A percentile compares a stretch with the other conserved stretches of the same genome.
Evolutionary conservation across 1,284 basidiomycete species (phyloP).

Genomic region (Farysia itapuensis): DNA sequence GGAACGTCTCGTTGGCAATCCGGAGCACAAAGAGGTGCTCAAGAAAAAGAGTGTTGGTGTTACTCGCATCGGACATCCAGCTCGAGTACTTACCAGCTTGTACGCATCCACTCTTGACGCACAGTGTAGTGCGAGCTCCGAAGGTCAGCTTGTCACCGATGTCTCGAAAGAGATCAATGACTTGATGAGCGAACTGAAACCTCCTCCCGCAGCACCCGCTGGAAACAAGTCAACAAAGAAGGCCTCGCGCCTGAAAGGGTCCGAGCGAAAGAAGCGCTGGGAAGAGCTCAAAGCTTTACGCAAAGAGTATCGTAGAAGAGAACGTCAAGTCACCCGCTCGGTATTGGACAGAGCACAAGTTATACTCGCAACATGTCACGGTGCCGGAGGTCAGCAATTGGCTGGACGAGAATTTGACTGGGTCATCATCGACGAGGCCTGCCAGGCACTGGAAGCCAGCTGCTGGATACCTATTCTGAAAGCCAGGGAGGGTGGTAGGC

Average conservation of each 20-base stretch:
- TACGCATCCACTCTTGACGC: slow-evolving; percentile 83
- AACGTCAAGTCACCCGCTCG: slow-evolving; percentile 76
- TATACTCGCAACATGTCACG: slow-evolving; percentile 89
- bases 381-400: slow-evolving; percentile 58
- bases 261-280: slow-evolving; percentile 84
- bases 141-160: slow-evolving; percentile 51
- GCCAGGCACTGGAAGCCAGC: slow-evolving; percentile 91
- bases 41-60: slow-evolving; percentile 30
- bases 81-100: slow-evolving; percentile 79
- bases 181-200: slow-evolving; percentile 27
- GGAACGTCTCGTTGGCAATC: slow-evolving; percentile 39
- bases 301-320: slow-evolving; percentile 89
- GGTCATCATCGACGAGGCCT: slow-evolving; percentile 87
- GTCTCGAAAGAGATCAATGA: slow-evolving; percentile 40
- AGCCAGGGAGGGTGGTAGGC: slow-evolving; percentile 21
- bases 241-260: slow-evolving; percentile 67
- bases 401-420: slow-evolving; percentile 71
- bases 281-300: slow-evolving; percentile 83
- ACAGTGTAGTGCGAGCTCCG: slow-evolving; percentile 66
- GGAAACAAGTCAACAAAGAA: slow-evolving; percentile 51
- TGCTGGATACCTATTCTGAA: slow-evolving; percentile 90
- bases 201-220: slow-evolving; percentile 11
- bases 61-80: slow-evolving; percentile 68
- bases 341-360: slow-evolving; percentile 80
- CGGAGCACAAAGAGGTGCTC: slow-evolving; percentile 35